These are phyloP conservation scores for Sapria himalayana DNA, from an alignment of 345 rosid species.

Conservation along the genomic window DNA sequence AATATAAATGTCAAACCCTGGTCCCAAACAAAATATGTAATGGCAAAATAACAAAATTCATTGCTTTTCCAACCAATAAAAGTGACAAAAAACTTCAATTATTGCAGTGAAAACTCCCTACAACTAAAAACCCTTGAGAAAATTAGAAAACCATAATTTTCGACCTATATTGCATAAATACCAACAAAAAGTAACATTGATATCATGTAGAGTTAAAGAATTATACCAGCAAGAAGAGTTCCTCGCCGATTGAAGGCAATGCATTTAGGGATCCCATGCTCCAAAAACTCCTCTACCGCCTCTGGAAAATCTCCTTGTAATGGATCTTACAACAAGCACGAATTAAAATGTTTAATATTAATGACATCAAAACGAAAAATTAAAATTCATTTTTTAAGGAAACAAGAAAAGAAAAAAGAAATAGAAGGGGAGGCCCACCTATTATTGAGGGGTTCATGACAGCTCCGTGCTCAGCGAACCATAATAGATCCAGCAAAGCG, in stretches of 20 bases:
- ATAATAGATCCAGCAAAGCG: no score
- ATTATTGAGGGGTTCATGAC: slow-evolving; percentile 47
- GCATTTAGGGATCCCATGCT: slow-evolving; percentile 85
- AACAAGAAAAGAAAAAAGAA: neutral
- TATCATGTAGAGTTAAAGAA: neutral
- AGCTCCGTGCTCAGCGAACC: no score
- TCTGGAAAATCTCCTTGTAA: slow-evolving; percentile 98
- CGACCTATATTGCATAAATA: no score
- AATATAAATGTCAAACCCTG: no score
- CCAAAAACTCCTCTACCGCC: slow-evolving; percentile 90
- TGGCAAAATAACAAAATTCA: no score
- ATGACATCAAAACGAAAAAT: neutral
- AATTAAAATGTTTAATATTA: neutral
- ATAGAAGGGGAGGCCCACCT: slow-evolving; percentile 15
- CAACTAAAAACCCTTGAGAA: no score
- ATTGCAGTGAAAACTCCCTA: no score
- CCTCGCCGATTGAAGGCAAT: slow-evolving; percentile 96
- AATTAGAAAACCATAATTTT: no score
- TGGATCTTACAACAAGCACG: slow-evolving; percentile 28
- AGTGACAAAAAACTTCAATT: no score
- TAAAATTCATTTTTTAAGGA: neutral
- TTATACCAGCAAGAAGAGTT: slow-evolving; percentile 76
- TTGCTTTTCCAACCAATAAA: no score
- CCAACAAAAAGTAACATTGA: neutral
- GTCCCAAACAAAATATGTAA: no score